Evolutionary conservation across 345 rosid species (phyloP), one percentile per base, ranked within the genome.

Genomic region (Gossypium mustelinum): DNA sequence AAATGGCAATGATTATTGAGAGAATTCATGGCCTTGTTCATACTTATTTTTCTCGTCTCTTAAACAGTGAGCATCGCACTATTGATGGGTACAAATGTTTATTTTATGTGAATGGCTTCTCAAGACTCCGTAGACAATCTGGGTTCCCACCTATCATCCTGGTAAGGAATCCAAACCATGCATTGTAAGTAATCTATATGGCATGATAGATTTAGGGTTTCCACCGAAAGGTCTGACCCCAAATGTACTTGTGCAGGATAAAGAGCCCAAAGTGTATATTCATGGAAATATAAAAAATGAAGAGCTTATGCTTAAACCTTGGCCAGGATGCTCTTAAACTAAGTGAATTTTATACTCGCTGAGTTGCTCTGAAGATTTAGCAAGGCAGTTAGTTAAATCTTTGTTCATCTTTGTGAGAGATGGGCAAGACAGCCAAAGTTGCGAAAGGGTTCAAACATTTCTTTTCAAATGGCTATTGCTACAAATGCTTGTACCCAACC

Each of bases 61-160:
- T 13, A 60, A 59, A 76, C 89, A 93, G 99, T 76, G 97, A 95
- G 81, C 93, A 91, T 78, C 52, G 82, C 55, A 67, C 61, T 45
- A 79, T 93, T 77, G 87, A 80, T 78, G 97, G 98, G 74, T 93
- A 83, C 86, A 72, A 85, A 77, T 93, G 98, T 76, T 88, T 91
- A 73, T 88, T 84, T 79, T 70, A 79, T 13, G 80, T 81, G 55
- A 81, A 85, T 75, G 97, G 91, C 68, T 93, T 95, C 85, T 83
- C 91, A 3, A 84, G 87, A 85, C 64, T 88, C 55, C 82, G 70
- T 25, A 83, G 85, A 75, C 92, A 83, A 77, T 76, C 60, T 66
- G 74, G 80, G 22, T 81, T 91, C 77, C 97, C 94, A 34, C 97
- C 92, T 5, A 48, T 89, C 62, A 50, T 78, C 1, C 63, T 89